Base-by-base conservation (phyloP, 805 yeast species). In the Lipomyces orientalis region DNA sequence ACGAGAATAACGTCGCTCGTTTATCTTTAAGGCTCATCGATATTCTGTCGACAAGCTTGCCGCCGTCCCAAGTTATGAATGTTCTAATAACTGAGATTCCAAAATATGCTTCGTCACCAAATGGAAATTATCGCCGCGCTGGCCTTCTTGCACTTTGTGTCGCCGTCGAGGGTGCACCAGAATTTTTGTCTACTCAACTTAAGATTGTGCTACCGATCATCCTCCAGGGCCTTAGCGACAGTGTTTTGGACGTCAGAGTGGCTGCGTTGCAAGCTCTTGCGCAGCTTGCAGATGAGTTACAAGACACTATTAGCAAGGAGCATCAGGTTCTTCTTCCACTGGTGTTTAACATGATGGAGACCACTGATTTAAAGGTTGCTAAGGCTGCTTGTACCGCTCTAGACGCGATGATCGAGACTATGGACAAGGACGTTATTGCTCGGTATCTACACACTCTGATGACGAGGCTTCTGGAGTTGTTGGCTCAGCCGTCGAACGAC, bases 141-240 rank as follows among this genome's bases (percentile, higher is more conserved):
- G 95, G 90, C 64, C 83, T 93, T 62, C 82, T 91, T 74, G 86
- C 97, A 43, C 81, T 95, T 70, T 92, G 96, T 74, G 91, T 87
- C 65, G 87, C 94, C 62, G 90, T 90, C 58, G 86, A 90, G 71
- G 99, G 98, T 77, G 94, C 98, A 54, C 98, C 98, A 70, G 99
- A 95, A 76, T 94, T 84, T 79, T 85, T 90, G 75, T 85, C 93
- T 58, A 84, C 89, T 59, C 94, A 93, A 76, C 80, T 93, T 68
- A 85, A 86, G 67, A 88, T 88, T 75, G 81, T 95, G 70, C 84
- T 93, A 63, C 91, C 92, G 61, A 85, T 88, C 66, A 80, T 94
- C 59, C 84, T 90, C 62, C 80, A 84, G 61, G 97, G 97, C 73
- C 84, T 95, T 75, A 88, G 88, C 76, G 97, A 92, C 78, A 71